phyloP scores from a whole-genome alignment of 2,329 filamentous ascomycete species.

The Beauveria pseudobassiana region DNA sequence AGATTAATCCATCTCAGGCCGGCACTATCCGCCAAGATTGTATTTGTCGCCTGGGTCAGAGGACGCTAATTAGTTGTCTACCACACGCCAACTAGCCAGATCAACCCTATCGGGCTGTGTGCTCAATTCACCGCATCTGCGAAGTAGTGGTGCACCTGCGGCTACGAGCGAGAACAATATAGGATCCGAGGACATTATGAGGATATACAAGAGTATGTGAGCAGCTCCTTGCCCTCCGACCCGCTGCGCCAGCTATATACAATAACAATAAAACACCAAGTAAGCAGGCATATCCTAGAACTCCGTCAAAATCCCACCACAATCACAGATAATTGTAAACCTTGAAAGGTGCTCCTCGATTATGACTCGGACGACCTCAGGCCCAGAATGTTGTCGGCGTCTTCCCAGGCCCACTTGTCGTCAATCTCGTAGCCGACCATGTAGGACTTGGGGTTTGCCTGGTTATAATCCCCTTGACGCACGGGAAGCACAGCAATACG shows the following conservation, averaged over 20 bases:
- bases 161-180: no score
- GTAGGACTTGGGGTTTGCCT: background rate
- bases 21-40: background rate
- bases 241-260: no score
- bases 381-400: background rate
- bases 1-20: background rate
- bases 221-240: no score
- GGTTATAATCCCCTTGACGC: background rate
- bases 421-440: constrained; percentile 7
- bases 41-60: background rate
- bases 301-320: no score
- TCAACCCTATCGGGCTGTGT: no score
- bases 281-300: no score
- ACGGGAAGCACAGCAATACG: background rate
- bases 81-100: background rate
- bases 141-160: no score
- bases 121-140: no score
- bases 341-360: background rate
- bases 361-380: background rate
- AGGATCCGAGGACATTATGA: no score
- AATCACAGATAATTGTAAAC: no score
- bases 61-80: background rate
- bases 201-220: no score
- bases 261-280: no score
- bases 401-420: constrained; percentile 5